A percentile compares a stretch with the other conserved stretches of the same genome.
Evolutionary conservation across 148 eudicot genomes (phyloP).

Genomic region (Linanthus parryae): DNA sequence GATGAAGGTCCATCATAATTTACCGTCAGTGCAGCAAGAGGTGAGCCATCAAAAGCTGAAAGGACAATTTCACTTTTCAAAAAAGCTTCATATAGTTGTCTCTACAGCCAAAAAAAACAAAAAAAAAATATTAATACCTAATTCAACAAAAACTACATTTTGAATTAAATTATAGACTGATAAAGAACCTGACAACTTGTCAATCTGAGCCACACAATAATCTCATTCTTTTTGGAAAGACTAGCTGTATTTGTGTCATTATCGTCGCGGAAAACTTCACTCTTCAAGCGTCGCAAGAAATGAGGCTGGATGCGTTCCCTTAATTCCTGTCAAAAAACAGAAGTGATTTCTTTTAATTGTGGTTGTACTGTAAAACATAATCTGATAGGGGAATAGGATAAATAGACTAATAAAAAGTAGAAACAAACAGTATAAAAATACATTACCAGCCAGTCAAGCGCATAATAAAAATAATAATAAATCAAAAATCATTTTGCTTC

Average conservation of each 20-base stretch:
- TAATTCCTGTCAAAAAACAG: constrained; percentile 40
- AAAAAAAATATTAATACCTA: constrained; percentile 4
- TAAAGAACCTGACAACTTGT: constrained; percentile 71
- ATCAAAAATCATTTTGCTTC: too few relatives aligned
- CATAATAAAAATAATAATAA: too few relatives aligned
- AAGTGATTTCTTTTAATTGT: background rate
- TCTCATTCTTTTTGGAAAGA: constrained; percentile 85
- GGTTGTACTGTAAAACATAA: too few relatives aligned
- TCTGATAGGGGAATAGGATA: too few relatives aligned
- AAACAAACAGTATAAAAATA: too few relatives aligned
- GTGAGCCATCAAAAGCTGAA: constrained; percentile 98
- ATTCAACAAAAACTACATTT: constrained; percentile 4
- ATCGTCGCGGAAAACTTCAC: constrained; percentile 70
- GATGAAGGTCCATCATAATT: too few relatives aligned
- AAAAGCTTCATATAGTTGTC: constrained; percentile 90
- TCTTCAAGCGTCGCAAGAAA: constrained; percentile 88
- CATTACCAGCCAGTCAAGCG: too few relatives aligned
- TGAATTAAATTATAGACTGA: constrained; percentile 1
- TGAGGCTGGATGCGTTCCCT: constrained; percentile 89
- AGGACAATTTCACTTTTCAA: constrained; percentile 90
- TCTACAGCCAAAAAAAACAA: constrained; percentile 36
- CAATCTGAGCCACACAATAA: constrained; percentile 84
- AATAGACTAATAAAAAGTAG: too few relatives aligned
- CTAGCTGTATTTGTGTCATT: constrained; percentile 30
- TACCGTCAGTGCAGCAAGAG: constrained; percentile 97